A percentile compares a stretch with the other conserved stretches of the same genome.
Evolutionary conservation across 2,329 filamentous ascomycete species (phyloP).

Genomic region (Aureobasidium sp.): DNA sequence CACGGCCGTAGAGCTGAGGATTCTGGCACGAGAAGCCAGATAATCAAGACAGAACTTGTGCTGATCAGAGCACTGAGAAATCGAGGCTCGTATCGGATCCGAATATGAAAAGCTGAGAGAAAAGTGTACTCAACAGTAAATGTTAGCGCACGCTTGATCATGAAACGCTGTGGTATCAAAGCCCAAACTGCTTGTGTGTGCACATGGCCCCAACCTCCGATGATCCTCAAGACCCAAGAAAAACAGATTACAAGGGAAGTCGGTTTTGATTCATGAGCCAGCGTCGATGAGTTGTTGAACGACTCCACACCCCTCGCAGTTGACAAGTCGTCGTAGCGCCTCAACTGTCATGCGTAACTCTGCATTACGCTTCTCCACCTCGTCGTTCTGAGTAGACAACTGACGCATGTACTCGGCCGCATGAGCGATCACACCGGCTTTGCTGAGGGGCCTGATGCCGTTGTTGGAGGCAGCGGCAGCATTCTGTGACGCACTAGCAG

Average conservation of each 20-base stretch:
- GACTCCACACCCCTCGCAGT: constrained; percentile 41
- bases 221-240: not conserved
- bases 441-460: constrained; percentile 36
- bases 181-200: not conserved
- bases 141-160: not conserved
- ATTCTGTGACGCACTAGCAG: not conserved
- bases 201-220: not conserved
- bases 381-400: constrained; percentile 37
- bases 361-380: constrained; percentile 33
- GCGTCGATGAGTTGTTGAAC: constrained; percentile 37
- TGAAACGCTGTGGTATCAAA: constrained; percentile 2
- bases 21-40: not conserved
- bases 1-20: not conserved
- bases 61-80: not conserved
- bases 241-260: not conserved
- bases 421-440: constrained; percentile 40
- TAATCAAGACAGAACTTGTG: not conserved
- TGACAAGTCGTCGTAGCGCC: constrained; percentile 38
- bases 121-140: not conserved
- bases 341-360: constrained; percentile 34
- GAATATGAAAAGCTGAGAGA: not conserved
- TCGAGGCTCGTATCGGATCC: not conserved
- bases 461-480: constrained; percentile 16
- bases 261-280: not conserved
- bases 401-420: constrained; percentile 42